These are phyloP conservation scores for Boeremia lycopersici DNA, from an alignment of 2,329 filamentous ascomycete genomes.

Conservation along the genomic window DNA sequence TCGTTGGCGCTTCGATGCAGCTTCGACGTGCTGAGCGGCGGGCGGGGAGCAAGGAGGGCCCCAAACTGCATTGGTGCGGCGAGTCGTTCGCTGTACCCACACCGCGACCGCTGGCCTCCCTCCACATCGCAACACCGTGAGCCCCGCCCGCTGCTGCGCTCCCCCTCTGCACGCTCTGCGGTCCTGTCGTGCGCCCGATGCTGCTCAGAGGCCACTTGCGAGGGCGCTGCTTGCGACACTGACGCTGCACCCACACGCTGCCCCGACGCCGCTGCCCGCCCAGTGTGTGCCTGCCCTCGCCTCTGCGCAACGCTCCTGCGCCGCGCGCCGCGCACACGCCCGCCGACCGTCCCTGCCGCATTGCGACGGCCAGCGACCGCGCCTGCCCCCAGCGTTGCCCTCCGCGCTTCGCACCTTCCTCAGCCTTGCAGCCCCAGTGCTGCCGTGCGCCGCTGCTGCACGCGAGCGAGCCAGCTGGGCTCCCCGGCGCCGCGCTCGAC, in stretches of 20 bases:
- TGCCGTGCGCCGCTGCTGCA: constrained; percentile 16
- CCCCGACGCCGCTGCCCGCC: neutral
- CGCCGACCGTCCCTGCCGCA: constrained; percentile 3
- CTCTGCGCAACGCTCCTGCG: neutral
- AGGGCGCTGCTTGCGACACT: constrained; percentile 41
- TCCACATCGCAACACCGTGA: constrained; percentile 16
- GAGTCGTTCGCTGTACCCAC: constrained; percentile 13
- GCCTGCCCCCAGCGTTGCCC: neutral
- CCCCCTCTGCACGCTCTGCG: constrained; percentile 5
- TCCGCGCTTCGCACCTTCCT: neutral
- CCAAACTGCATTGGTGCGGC: constrained; percentile 15
- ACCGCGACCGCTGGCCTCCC: neutral
- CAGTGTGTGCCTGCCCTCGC: constrained; percentile 1
- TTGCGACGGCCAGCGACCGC: constrained; percentile 8
- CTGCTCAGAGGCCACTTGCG: constrained; percentile 36
- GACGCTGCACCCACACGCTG: constrained; percentile 21
- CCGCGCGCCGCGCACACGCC: constrained; percentile 5
- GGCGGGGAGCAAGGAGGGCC: neutral
- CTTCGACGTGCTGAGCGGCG: constrained; percentile 6
- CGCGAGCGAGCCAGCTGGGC: constrained; percentile 12
- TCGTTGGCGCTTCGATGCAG: constrained; percentile 11
- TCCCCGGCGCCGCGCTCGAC: constrained; percentile 20
- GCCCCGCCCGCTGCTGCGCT: constrained; percentile 11
- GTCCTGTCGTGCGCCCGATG: constrained; percentile 30
- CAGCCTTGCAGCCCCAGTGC: neutral